Evolutionary conservation across 129 eudicot species (phyloP).

Genomic region (Flaveria linearis): DNA sequence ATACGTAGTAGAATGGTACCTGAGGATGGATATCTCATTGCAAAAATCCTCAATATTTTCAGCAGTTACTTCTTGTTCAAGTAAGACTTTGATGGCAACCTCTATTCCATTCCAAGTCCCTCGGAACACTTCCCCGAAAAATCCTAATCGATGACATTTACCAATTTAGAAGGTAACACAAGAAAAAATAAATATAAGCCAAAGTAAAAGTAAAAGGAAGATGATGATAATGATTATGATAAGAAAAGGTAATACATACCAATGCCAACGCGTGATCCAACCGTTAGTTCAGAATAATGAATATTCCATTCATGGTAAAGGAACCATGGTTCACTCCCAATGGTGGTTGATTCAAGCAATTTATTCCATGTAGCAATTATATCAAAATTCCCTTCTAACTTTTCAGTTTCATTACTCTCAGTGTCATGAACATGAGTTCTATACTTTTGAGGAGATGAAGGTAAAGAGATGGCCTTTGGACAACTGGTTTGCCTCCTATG

Average conservation of each 20-base stretch:
- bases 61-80: slow-evolving; percentile 71
- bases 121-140: slow-evolving; percentile 88
- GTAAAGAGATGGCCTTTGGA: slow-evolving; percentile 67
- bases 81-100: slow-evolving; percentile 85
- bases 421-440: slow-evolving; percentile 36
- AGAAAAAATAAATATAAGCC: not conserved
- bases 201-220: not conserved
- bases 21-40: slow-evolving; percentile 84
- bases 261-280: slow-evolving; percentile 76
- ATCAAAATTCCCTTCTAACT: slow-evolving; percentile 40
- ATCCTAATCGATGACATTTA: slow-evolving; percentile 47
- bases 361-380: slow-evolving; percentile 52
- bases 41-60: slow-evolving; percentile 88
- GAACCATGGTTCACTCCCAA: slow-evolving; percentile 54
- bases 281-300: slow-evolving; percentile 66
- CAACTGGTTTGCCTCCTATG: slow-evolving; percentile 44
- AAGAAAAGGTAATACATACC: slow-evolving; percentile 44
- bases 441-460: slow-evolving; percentile 71
- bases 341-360: slow-evolving; percentile 55
- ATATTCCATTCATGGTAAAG: slow-evolving; percentile 82
- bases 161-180: slow-evolving; percentile 1
- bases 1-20: slow-evolving; percentile 41
- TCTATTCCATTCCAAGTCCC: slow-evolving; percentile 89
- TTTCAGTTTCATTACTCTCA: slow-evolving; percentile 40
- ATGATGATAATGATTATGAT: not conserved